Conservation (phyloP, 2,329 filamentous ascomycete genomes). For the Fusarium sp. region DNA sequence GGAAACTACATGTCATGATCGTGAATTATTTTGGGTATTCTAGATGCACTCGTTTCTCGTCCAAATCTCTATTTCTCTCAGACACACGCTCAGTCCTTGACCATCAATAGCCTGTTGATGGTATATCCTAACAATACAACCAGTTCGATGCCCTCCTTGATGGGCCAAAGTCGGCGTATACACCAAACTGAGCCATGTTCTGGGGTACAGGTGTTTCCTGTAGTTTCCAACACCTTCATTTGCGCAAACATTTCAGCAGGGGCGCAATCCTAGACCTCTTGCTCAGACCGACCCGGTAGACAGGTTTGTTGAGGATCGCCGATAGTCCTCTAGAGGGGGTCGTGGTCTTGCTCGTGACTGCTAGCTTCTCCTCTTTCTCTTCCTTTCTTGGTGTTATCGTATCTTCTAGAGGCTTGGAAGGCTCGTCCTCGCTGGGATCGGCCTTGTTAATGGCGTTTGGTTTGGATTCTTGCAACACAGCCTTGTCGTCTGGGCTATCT, state of each 20-base stretch:
- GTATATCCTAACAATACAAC: background rate
- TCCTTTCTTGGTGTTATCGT: conserved; percentile 7
- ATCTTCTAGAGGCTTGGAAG: conserved; percentile 1
- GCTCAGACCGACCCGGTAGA: conserved; percentile 64
- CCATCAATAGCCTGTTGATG: background rate
- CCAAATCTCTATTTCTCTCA: background rate
- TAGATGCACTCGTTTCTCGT: background rate
- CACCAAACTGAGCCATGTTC: background rate
- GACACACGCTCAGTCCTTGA: background rate
- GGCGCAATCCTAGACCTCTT: conserved; percentile 63
- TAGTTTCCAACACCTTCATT: conserved; percentile 58
- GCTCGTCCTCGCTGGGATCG: conserved; percentile 2
- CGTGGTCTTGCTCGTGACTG: conserved; percentile 9
- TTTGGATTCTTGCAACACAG: conserved; percentile 23
- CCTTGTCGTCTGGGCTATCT: background rate
- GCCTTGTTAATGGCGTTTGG: background rate
- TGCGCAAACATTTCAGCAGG: conserved; percentile 62
- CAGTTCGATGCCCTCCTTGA: background rate
- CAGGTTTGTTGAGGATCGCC: conserved; percentile 50
- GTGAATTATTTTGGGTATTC: background rate
- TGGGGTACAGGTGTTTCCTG: background rate
- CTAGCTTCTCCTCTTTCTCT: conserved; percentile 2
- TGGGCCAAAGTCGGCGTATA: background rate
- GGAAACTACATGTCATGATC: background rate
- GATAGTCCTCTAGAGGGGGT: conserved; percentile 33